phyloP scores from a whole-genome alignment of 2,329 filamentous ascomycete species.

The Verticillium longisporum region DNA sequence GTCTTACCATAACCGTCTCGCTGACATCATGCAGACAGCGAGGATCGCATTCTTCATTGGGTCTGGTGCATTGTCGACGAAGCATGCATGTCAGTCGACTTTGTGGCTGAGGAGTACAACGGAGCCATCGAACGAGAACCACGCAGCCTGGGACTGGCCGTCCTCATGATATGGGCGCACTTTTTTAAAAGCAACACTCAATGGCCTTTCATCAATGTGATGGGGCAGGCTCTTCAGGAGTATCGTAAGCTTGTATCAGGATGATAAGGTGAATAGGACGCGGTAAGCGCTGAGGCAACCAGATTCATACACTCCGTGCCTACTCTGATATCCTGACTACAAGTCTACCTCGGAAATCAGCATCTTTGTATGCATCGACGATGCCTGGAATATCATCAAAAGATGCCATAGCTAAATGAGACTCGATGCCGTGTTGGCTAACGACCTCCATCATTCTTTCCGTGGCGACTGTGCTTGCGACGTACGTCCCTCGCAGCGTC shows the following conservation, averaged over 20 bases:
- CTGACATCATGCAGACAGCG: slow-evolving; percentile 22
- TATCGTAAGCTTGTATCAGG: slow-evolving; percentile 18
- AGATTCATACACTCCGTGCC: not conserved
- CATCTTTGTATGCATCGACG: slow-evolving; percentile 15
- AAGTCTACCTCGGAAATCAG: slow-evolving; percentile 10
- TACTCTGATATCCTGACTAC: slow-evolving; percentile 17
- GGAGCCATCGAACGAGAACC: slow-evolving; percentile 15
- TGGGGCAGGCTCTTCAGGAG: slow-evolving; percentile 30
- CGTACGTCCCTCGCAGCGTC: slow-evolving; percentile 22
- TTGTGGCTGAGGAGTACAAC: slow-evolving; percentile 25
- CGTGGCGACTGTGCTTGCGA: slow-evolving; percentile 19
- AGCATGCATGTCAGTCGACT: slow-evolving; percentile 29
- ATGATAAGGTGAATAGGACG: not conserved
- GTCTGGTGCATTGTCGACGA: slow-evolving; percentile 38
- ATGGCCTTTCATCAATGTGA: slow-evolving; percentile 39
- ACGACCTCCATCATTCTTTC: slow-evolving; percentile 23
- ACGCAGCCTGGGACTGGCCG: slow-evolving; percentile 26
- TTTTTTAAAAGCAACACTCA: slow-evolving; percentile 41
- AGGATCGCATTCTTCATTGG: slow-evolving; percentile 39
- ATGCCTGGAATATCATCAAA: slow-evolving; percentile 19
- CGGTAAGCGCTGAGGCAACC: not conserved
- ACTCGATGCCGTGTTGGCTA: slow-evolving; percentile 15
- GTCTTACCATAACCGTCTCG: not conserved
- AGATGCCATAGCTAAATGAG: slow-evolving; percentile 17
- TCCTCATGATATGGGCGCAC: slow-evolving; percentile 36